A percentile compares a stretch with the other conserved stretches of the same genome.
Evolutionary conservation across 345 rosid genomes (phyloP).

Genomic region (Cardiospermum halicacabum): DNA sequence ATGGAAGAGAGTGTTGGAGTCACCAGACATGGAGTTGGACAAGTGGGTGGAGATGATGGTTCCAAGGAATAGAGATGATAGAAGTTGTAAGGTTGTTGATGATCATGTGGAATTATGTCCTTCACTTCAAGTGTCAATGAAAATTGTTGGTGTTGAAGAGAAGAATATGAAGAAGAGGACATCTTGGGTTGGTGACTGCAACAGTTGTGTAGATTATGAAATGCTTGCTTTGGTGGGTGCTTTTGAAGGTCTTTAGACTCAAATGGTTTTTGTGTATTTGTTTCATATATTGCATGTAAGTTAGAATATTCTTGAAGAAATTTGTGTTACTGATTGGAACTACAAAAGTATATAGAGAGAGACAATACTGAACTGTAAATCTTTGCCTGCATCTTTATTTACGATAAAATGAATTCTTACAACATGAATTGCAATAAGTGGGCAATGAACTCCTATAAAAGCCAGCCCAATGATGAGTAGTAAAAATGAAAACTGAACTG

Average conservation of each 20-base stretch:
- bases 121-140: slow-evolving; percentile 37
- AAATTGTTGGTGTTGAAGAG: slow-evolving; percentile 2
- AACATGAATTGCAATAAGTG: slow-evolving; percentile 13
- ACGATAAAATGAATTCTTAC: slow-evolving; percentile 21
- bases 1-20: slow-evolving; percentile 42
- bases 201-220: slow-evolving; percentile 35
- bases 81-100: not conserved
- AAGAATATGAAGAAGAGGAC: slow-evolving; percentile 5
- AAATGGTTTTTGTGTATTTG: no score
- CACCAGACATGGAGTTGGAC: slow-evolving; percentile 44
- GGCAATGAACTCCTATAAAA: not conserved
- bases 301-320: no score
- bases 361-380: no score
- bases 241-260: slow-evolving; percentile 34
- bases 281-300: no score
- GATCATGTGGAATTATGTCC: slow-evolving; percentile 33
- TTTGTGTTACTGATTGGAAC: no score
- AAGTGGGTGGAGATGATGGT: slow-evolving; percentile 39
- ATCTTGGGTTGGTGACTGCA: slow-evolving; percentile 25
- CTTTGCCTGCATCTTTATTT: slow-evolving; percentile 19
- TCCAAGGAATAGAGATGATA: not conserved
- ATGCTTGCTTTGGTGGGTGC: slow-evolving; percentile 41
- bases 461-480: not conserved
- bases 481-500: not conserved
- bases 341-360: no score